Evolutionary conservation across 345 rosid species (phyloP).

Genomic region (Camelina laxa): DNA sequence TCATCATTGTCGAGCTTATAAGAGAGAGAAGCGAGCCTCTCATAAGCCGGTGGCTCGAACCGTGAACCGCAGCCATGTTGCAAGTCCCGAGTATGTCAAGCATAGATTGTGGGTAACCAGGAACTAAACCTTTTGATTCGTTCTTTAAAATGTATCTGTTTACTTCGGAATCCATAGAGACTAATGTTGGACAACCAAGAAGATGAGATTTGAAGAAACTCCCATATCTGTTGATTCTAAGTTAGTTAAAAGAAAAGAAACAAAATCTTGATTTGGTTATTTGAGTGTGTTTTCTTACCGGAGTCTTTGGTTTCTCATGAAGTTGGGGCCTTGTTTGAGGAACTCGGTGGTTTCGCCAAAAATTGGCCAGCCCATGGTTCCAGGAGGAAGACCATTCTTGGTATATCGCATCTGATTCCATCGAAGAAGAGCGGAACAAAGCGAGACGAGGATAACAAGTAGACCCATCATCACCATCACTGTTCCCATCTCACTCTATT

Average conservation of each 20-base stretch:
- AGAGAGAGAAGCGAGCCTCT: conserved; percentile 74
- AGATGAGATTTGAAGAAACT: conserved; percentile 82
- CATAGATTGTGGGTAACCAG: conserved; percentile 94
- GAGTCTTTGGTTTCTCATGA: conserved; percentile 73
- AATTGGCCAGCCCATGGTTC: conserved; percentile 95
- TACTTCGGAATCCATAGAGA: conserved; percentile 81
- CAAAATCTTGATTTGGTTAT: neutral
- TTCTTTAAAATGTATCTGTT: conserved; percentile 82
- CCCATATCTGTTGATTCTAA: conserved; percentile 58
- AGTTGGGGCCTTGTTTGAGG: conserved; percentile 75
- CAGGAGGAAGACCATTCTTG: conserved; percentile 75
- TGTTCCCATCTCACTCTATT: conserved; percentile 50
- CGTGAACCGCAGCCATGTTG: conserved; percentile 86
- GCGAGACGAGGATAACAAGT: conserved; percentile 43
- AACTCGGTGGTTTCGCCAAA: conserved; percentile 85
- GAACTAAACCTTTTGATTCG: conserved; percentile 81
- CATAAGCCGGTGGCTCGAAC: conserved; percentile 68
- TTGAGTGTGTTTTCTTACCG: conserved; percentile 44
- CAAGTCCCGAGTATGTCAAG: conserved; percentile 70
- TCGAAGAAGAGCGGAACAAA: conserved; percentile 65
- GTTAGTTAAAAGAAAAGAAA: neutral
- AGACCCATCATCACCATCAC: conserved; percentile 44
- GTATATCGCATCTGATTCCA: conserved; percentile 73
- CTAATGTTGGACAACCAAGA: conserved; percentile 76
- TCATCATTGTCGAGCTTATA: conserved; percentile 62